Evolutionary conservation across 2,329 filamentous ascomycete species (phyloP).

Genomic region (Berkeleyomyces basicola): DNA sequence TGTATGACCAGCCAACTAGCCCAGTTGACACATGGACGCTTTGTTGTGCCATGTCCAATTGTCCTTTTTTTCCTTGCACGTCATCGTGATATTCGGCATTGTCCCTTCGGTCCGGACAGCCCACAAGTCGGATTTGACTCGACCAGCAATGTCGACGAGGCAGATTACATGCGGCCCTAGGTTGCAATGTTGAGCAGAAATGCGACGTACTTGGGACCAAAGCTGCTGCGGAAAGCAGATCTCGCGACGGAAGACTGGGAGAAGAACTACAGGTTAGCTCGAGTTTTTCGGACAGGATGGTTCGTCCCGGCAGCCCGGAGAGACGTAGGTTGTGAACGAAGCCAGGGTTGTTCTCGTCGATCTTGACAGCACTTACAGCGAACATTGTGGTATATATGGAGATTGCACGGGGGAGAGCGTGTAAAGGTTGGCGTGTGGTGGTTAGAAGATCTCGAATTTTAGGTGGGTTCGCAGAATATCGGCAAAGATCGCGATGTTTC

Average conservation of each 20-base stretch:
- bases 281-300: background rate
- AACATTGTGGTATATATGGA: conserved; percentile 10
- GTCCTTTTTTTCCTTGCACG: background rate
- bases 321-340: no score
- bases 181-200: no score
- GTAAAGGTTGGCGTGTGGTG: conserved; percentile 1
- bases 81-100: background rate
- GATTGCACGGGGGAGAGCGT: background rate
- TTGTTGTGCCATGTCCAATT: background rate
- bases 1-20: conserved; percentile 17
- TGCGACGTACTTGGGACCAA: conserved; percentile 44
- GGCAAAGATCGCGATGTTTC: conserved; percentile 13
- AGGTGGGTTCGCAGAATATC: conserved; percentile 4
- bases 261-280: background rate
- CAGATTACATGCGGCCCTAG: background rate
- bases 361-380: conserved; percentile 7
- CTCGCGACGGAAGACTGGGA: conserved; percentile 10
- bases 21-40: background rate
- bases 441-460: background rate
- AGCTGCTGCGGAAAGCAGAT: conserved; percentile 40
- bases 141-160: background rate
- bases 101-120: background rate
- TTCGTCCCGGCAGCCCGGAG: no score
- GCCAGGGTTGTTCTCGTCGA: no score
- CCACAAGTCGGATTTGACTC: background rate